Base-by-base conservation (phyloP, 75 land plant genomes). In the Ceratopteris richardii region DNA sequence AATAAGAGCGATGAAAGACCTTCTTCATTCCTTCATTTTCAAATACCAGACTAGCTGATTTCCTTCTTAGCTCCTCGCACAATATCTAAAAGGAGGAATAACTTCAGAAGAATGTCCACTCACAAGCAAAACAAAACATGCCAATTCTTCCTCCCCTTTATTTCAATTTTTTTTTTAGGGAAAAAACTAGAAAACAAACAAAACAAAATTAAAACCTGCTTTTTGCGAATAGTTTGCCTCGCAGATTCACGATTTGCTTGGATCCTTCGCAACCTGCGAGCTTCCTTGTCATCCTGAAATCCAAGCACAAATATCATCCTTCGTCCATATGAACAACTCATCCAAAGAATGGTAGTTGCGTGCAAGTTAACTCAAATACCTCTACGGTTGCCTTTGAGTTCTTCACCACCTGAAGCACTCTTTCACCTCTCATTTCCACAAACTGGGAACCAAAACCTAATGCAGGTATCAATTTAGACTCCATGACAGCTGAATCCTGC, bases 221-320 rank as follows among this genome's bases (percentile, higher is more conserved):
- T 73, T 10, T 86, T 77, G 36, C 82, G 78, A 59, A 90, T 90
- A 13, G 96, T 90, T 59, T 82, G 96, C 68, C 96, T 66, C 11
- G 96, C 96, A 40, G 96, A 85, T 51, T 90, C 96, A 39, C 96
- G 70, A 63, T 90, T 90, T 27, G 96, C 96, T 61, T 85, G 66
- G 16, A 90, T 60, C 54, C 96, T 77, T 9, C 96, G 86, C 33
- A 80, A 31, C 56, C 80, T 74, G 25, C 73, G 66, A 11, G 56
- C 79, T 66, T 89, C 89, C 29, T 74, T 89, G 30, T 85, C 96
- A 36, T 63, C 90, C 96, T 90, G 63, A 46, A 5, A 14, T 14
- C 42, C 9, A 9, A 9, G 14, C 42, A 9, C 12, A 9, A 14
- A 9, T 40, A 40, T 9, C 42, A 9, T 9, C 9, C 14, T 40